These are phyloP conservation scores for Melaleuca quinquenervia DNA, from an alignment of 345 rosid genomes.

Conservation along the genomic window DNA sequence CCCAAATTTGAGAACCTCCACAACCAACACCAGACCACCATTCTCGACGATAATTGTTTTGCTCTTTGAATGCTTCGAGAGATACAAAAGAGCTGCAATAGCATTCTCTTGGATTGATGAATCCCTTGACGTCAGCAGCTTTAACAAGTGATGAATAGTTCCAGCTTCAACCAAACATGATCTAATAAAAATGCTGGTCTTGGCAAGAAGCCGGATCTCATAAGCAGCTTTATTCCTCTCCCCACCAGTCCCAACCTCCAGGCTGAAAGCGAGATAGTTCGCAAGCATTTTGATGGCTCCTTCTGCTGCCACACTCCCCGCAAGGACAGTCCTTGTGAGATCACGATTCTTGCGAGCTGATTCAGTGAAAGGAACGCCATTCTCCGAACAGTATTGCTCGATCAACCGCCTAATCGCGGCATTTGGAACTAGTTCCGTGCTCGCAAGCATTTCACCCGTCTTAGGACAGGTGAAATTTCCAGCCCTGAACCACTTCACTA, in stretches of 20 bases:
- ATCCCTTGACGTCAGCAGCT: slow-evolving; percentile 28
- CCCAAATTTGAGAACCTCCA: slow-evolving; percentile 38
- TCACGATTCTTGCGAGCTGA: slow-evolving; percentile 21
- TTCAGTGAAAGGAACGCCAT: slow-evolving; percentile 19
- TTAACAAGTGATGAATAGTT: slow-evolving; percentile 25
- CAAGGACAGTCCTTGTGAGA: slow-evolving; percentile 12
- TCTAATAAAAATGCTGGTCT: slow-evolving; percentile 50
- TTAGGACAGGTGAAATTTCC: slow-evolving; percentile 65
- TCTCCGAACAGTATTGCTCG: slow-evolving; percentile 29
- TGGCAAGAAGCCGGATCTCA: slow-evolving; percentile 62
- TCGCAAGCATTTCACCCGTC: slow-evolving; percentile 42
- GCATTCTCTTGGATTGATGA: slow-evolving; percentile 45
- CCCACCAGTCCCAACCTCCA: slow-evolving; percentile 19
- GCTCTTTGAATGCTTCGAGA: slow-evolving; percentile 51
- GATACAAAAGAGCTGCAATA: slow-evolving; percentile 54
- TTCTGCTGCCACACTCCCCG: slow-evolving; percentile 50
- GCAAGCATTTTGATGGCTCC: slow-evolving; percentile 40
- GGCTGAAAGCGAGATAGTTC: slow-evolving; percentile 30
- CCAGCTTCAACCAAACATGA: slow-evolving; percentile 70
- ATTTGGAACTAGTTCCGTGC: slow-evolving; percentile 34
- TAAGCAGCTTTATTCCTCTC: slow-evolving; percentile 43
- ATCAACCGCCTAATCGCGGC: slow-evolving; percentile 34
- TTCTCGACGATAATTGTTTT: slow-evolving; percentile 38
- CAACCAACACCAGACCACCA: slow-evolving; percentile 35
- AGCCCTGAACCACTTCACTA: slow-evolving; percentile 48